Conservation (phyloP, 495 filamentous ascomycete species). For the Aspergillus incahuasiensis region DNA sequence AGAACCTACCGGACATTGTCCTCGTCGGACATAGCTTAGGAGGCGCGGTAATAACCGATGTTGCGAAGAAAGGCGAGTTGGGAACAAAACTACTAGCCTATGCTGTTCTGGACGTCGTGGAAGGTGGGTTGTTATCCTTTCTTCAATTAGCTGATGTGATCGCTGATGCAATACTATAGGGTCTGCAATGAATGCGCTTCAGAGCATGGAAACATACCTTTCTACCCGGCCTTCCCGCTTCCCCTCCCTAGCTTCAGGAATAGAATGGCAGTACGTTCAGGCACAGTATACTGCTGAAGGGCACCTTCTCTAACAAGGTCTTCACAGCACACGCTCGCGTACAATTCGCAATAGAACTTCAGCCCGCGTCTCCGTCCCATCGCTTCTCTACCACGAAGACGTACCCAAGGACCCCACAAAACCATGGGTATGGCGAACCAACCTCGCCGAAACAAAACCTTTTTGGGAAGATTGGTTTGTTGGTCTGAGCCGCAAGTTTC, state of each 20-base stretch:
- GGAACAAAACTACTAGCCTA: slow-evolving; percentile 73
- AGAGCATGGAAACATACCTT: slow-evolving; percentile 90
- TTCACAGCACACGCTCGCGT: slow-evolving; percentile 63
- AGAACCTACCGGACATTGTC: slow-evolving; percentile 64
- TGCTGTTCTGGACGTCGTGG: slow-evolving; percentile 91
- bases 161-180: slow-evolving; percentile 26
- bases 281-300: background rate
- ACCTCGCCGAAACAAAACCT: slow-evolving; percentile 75
- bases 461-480: slow-evolving; percentile 96
- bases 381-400: slow-evolving; percentile 55
- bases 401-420: slow-evolving; percentile 29
- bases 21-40: slow-evolving; percentile 94
- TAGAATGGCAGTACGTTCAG: slow-evolving; percentile 80
- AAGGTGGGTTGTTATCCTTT: slow-evolving; percentile 50
- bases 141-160: background rate
- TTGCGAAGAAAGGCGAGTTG: slow-evolving; percentile 62
- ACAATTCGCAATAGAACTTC: slow-evolving; percentile 80
- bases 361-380: slow-evolving; percentile 83
- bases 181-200: slow-evolving; percentile 84
- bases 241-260: slow-evolving; percentile 64
- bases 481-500: slow-evolving; percentile 83
- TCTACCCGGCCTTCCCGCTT: slow-evolving; percentile 79
- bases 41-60: slow-evolving; percentile 87
- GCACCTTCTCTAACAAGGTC: background rate
- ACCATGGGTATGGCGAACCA: slow-evolving; percentile 79